A percentile compares a stretch with the other conserved stretches of the same genome.
Evolutionary conservation across 371 early-diverging fungal genomes (phyloP).

Genomic region (Mortierella sp.): DNA sequence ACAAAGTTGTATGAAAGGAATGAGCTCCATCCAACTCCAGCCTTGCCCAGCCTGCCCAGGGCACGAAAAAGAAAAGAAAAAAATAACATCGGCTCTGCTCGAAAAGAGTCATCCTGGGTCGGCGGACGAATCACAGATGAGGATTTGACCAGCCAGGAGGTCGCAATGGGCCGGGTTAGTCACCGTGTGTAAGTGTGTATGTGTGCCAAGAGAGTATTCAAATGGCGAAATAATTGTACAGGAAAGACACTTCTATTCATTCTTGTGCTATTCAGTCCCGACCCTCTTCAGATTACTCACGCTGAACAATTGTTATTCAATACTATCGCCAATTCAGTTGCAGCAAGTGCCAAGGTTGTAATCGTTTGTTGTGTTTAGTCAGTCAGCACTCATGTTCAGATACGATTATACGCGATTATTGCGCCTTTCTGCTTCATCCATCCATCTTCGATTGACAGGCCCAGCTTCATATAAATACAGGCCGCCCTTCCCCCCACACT

Average conservation of each 20-base stretch:
- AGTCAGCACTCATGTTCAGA: background rate
- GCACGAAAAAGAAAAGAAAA: background rate
- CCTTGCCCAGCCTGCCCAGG: background rate
- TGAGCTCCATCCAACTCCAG: background rate
- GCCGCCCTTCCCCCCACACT: slow-evolving; percentile 20
- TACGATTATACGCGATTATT: slow-evolving; percentile 22
- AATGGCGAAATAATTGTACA: background rate
- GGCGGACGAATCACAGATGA: slow-evolving; percentile 46
- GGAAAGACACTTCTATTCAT: background rate
- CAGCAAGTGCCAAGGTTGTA: background rate
- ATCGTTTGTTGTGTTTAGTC: background rate
- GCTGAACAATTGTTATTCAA: background rate
- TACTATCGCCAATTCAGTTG: background rate
- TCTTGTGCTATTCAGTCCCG: background rate
- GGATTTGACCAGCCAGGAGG: slow-evolving; percentile 24
- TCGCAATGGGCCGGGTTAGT: slow-evolving; percentile 5
- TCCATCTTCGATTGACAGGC: slow-evolving; percentile 1
- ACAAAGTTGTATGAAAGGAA: slow-evolving; percentile 28
- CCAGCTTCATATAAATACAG: slow-evolving; percentile 36
- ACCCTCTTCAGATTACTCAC: slow-evolving; percentile 3
- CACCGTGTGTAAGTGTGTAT: background rate
- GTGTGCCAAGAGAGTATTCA: background rate
- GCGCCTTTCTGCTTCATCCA: background rate
- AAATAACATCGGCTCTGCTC: slow-evolving; percentile 11
- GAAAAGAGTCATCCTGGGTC: background rate